Percentiles rank a stretch among this genome's conserved stretches.
These are phyloP conservation scores for Erodium chrysanthum DNA, from an alignment of 441 rosid species.

Conservation along the genomic window DNA sequence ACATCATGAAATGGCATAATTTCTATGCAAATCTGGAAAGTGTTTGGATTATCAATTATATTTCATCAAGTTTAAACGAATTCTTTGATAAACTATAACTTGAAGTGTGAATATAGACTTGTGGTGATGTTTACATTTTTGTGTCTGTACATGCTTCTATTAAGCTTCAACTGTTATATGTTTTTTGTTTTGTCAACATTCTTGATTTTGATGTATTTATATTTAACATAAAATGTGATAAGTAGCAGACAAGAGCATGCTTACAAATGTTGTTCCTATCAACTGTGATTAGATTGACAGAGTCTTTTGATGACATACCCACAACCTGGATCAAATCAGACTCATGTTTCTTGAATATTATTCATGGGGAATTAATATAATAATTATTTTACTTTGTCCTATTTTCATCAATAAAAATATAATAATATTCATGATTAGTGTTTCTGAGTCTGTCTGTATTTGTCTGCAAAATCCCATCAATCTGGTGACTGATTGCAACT, in stretches of 20 bases:
- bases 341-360: too few species aligned
- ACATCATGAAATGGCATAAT: too few species aligned
- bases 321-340: background rate
- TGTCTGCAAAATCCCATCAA: slow-evolving; percentile 25
- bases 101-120: slow-evolving; percentile 11
- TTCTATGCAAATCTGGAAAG: too few species aligned
- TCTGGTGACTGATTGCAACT: slow-evolving; percentile 3
- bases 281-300: background rate
- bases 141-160: slow-evolving; percentile 1
- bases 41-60: too few species aligned
- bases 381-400: background rate
- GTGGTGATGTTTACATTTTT: slow-evolving; percentile 12
- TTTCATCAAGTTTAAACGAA: too few species aligned
- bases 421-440: background rate
- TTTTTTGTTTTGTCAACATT: background rate
- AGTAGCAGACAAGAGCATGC: background rate
- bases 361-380: too few species aligned
- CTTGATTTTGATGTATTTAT: background rate
- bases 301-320: background rate
- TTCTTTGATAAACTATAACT: too few species aligned
- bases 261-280: background rate
- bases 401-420: too few species aligned
- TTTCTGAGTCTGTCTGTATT: background rate
- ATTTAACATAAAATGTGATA: background rate
- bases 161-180: background rate